Percentiles rank a stretch among this genome's conserved stretches.
These are phyloP conservation scores for Ormosia emarginata DNA, from an alignment of 306 rosid genomes.

Conservation along the genomic window DNA sequence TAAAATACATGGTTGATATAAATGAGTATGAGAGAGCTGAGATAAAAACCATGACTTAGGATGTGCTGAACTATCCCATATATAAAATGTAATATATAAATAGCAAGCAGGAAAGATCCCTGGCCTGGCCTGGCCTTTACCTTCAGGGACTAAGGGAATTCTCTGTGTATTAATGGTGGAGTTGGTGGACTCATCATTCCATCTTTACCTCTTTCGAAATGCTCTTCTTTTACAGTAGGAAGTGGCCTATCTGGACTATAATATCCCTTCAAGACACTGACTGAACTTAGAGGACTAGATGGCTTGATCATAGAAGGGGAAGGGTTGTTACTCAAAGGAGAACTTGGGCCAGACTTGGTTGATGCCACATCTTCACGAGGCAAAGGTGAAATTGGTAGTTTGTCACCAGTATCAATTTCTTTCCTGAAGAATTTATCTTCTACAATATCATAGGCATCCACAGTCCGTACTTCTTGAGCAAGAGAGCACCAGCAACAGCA, in stretches of 20 bases:
- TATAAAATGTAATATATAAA: not conserved
- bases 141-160: conserved; percentile 22
- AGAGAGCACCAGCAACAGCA: conserved; percentile 96
- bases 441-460: conserved; percentile 56
- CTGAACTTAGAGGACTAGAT: conserved; percentile 45
- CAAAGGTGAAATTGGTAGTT: conserved; percentile 46
- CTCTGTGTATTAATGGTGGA: conserved; percentile 59
- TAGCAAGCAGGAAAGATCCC: not conserved
- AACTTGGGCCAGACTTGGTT: conserved; percentile 40
- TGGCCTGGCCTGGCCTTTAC: not conserved
- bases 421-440: conserved; percentile 58
- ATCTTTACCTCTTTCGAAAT: conserved; percentile 43
- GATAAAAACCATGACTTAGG: not conserved
- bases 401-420: conserved; percentile 11
- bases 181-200: conserved; percentile 70
- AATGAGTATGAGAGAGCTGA: not conserved
- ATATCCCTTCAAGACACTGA: conserved; percentile 32
- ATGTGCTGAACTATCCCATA: not conserved
- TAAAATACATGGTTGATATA: conserved; percentile 10
- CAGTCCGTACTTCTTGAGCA: conserved; percentile 84
- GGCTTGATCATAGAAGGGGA: conserved; percentile 37
- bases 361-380: conserved; percentile 52
- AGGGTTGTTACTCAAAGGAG: conserved; percentile 46
- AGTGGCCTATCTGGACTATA: conserved; percentile 46
- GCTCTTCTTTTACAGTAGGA: conserved; percentile 55